These are phyloP conservation scores for Chamaecrista fasciculata DNA, from an alignment of 306 rosid species.

Conservation along the genomic window DNA sequence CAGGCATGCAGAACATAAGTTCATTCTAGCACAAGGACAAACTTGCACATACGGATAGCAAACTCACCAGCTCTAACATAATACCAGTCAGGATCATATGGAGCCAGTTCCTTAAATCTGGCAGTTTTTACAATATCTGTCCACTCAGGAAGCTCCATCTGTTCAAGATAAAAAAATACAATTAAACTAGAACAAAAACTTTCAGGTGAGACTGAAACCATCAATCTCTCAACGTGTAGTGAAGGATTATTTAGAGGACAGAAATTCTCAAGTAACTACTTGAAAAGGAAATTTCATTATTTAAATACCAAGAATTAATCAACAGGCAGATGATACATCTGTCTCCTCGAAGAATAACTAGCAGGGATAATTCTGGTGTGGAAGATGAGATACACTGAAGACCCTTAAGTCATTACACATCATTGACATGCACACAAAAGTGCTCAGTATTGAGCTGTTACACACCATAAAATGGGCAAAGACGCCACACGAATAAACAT, in stretches of 20 bases:
- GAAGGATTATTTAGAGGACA: neutral
- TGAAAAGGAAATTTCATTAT: neutral
- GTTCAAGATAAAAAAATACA: slow-evolving; percentile 9
- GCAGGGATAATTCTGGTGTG: neutral
- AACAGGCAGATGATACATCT: neutral
- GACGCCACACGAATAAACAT: neutral
- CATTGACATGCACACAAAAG: neutral
- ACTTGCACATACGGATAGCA: neutral
- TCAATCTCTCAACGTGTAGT: neutral
- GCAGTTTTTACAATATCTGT: slow-evolving; percentile 74
- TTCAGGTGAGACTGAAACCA: neutral
- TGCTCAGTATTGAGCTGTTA: neutral
- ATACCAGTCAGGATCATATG: slow-evolving; percentile 81
- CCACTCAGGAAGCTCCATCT: slow-evolving; percentile 86
- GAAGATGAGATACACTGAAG: neutral
- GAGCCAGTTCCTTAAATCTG: slow-evolving; percentile 66
- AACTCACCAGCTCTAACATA: slow-evolving; percentile 60
- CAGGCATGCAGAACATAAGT: neutral
- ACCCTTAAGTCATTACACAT: neutral
- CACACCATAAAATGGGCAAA: neutral
- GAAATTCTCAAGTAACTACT: neutral
- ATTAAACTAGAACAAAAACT: neutral
- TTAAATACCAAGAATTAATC: neutral
- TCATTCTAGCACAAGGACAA: neutral
- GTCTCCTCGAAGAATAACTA: neutral